Conservation (phyloP, 768 basidiomycete species). For the Auriscalpium microsporum region DNA sequence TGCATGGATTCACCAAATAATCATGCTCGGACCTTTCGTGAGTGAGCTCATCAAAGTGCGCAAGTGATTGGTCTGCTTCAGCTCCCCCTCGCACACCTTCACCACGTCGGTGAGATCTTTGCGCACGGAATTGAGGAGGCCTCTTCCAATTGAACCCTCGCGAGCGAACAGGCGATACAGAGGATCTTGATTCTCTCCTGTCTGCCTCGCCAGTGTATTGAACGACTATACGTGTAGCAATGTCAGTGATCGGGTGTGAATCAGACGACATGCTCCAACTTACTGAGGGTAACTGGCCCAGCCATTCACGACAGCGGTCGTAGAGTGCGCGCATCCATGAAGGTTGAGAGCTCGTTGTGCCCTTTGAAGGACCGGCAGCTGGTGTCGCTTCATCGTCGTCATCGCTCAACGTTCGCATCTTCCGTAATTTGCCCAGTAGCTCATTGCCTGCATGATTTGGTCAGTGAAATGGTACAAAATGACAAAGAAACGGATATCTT, state of each 20-base stretch:
- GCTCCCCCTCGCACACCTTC: conserved; percentile 74
- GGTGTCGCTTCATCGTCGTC: conserved; percentile 64
- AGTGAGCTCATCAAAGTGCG: conserved; percentile 85
- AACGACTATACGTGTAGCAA: conserved; percentile 39
- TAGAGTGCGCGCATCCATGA: conserved; percentile 90
- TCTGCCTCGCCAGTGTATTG: conserved; percentile 53
- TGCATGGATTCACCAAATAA: not conserved
- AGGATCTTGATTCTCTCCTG: conserved; percentile 71
- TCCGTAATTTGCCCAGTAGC: conserved; percentile 78
- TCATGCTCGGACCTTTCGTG: conserved; percentile 63
- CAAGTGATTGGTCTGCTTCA: conserved; percentile 95
- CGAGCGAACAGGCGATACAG: conserved; percentile 83
- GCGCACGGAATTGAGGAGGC: conserved; percentile 69
- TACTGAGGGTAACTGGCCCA: conserved; percentile 67
- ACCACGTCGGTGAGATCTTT: conserved; percentile 76
- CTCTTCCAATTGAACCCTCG: conserved; percentile 74
- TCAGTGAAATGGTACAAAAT: conserved; percentile 1
- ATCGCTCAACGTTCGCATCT: conserved; percentile 85
- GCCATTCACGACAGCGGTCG: conserved; percentile 81
- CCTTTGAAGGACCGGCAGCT: conserved; percentile 47
- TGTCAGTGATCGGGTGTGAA: conserved; percentile 9
- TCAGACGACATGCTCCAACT: conserved; percentile 16
- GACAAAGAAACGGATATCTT: conserved; percentile 10
- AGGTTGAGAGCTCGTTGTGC: conserved; percentile 67
- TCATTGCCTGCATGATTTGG: conserved; percentile 50